A percentile compares a stretch with the other conserved stretches of the same genome.
Evolutionary conservation across 2,329 filamentous ascomycete species (phyloP).

Genomic region (Claviceps capensis): DNA sequence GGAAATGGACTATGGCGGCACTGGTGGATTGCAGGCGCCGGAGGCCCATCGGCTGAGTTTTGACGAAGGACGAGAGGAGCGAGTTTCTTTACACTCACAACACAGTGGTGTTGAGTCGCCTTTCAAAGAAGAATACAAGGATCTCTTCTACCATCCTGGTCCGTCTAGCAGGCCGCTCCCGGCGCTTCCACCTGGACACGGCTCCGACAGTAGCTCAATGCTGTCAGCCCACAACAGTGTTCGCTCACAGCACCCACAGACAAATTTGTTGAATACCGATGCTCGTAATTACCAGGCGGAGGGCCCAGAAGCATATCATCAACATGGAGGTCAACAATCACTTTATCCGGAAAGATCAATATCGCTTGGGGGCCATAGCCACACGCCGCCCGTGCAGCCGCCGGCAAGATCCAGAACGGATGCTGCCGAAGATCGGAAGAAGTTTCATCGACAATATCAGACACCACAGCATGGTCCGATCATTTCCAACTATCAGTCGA

Average conservation of each 20-base stretch:
- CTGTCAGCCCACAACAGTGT: conserved; percentile 28
- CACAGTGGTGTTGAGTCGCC: conserved; percentile 53
- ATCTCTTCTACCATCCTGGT: conserved; percentile 88
- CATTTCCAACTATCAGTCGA: conserved; percentile 44
- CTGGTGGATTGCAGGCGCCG: conserved; percentile 75
- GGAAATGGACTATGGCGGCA: conserved; percentile 74
- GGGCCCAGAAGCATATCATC: conserved; percentile 37
- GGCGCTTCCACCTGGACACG: conserved; percentile 44
- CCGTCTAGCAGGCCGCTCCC: conserved; percentile 52
- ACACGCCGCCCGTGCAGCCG: conserved; percentile 62
- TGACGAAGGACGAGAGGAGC: conserved; percentile 75
- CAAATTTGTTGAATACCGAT: conserved; percentile 34
- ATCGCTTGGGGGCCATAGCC: conserved; percentile 71
- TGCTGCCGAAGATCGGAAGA: conserved; percentile 57
- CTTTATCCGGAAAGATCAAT: conserved; percentile 55
- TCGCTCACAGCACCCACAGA: conserved; percentile 33
- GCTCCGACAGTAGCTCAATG: conserved; percentile 46
- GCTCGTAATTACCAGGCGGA: conserved; percentile 26
- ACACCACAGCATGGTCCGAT: conserved; percentile 36
- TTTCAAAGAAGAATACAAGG: conserved; percentile 60
- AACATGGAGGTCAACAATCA: conserved; percentile 21
- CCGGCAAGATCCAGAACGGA: conserved; percentile 93
- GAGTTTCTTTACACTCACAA: conserved; percentile 40
- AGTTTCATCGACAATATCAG: conserved; percentile 38
- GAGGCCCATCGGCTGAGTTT: conserved; percentile 66